Evolutionary conservation across 306 rosid genomes (phyloP), one percentile per base, ranked within the genome.

Genomic region (Sicyos edulis): DNA sequence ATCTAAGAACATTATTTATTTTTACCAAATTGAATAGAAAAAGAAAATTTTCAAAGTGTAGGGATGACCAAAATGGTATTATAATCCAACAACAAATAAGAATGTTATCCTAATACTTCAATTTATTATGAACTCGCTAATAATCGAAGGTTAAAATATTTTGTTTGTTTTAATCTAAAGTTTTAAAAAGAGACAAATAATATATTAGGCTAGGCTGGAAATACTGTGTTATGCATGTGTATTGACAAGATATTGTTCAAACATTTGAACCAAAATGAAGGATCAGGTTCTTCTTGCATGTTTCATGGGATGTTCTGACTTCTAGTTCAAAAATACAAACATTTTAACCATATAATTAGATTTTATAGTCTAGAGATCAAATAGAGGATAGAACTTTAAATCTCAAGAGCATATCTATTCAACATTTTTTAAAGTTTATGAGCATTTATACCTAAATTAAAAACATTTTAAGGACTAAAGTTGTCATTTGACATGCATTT

Each of bases 231-330:
- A 14, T 62, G 69, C 22, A 34, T 40, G 71, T 64, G 71, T 64
- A 2, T 65, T 44, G 54, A 44, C 34, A 65, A 65, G 34, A 65
- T 19, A 44, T 42, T 32, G 54, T 65, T 65, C 53, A 65, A 65
- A 65, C 54, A 65, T 65, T 44, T 20, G n/a, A 65, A 32, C n/a
- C 17, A n/a, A 65, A 65, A 32, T 5, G 21, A 24, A 64, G 21
- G 71, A 52, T 47, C 52, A 65, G 32, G 15, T 10, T 65, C 32
- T 44, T 44, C 3, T 65, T 65, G 71, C 71, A 65, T 65, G 71
- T 65, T 65, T 65, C 7, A 44, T 19, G 71, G 71, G 17, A 44
- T 65, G 52, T 65, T 1, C 34, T 65, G 19, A 40, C 54, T 44
- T 65, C 17, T 40, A 9, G 32, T 17, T 63, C 52, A 17, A 60